Percentiles rank a stretch among this genome's conserved stretches.
Conservation (phyloP, 495 filamentous ascomycete species). For the Lentithecium fluviatile region DNA sequence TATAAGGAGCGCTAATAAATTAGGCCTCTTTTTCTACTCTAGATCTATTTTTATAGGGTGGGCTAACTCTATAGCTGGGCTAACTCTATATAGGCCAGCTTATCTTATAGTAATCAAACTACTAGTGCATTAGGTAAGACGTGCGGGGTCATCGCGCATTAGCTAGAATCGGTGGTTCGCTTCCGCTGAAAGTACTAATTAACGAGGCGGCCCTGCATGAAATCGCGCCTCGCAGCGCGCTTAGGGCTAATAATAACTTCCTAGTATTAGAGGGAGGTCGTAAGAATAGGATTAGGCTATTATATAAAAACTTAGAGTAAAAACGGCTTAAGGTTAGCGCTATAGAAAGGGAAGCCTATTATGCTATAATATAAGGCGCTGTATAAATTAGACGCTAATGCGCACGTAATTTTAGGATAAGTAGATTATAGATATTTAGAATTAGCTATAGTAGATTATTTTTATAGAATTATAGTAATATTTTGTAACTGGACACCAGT, state of each 20-base stretch:
- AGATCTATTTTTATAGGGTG: no score
- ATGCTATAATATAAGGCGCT: slow-evolving; percentile 24
- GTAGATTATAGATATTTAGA: slow-evolving; percentile 19
- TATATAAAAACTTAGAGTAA: slow-evolving; percentile 14
- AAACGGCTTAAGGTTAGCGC: slow-evolving; percentile 13
- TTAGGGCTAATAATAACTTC: slow-evolving; percentile 16
- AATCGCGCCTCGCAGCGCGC: slow-evolving; percentile 2
- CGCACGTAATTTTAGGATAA: slow-evolving; percentile 26
- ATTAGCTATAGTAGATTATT: slow-evolving; percentile 32
- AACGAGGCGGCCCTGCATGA: background rate
- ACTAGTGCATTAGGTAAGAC: slow-evolving; percentile 7
- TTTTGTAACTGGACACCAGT: no score
- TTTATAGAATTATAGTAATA: slow-evolving; percentile 20
- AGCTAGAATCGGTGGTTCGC: background rate
- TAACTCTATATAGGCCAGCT: no score
- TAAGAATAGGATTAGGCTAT: slow-evolving; percentile 6
- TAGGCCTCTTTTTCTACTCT: no score
- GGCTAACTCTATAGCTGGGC: no score
- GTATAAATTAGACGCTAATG: slow-evolving; percentile 25
- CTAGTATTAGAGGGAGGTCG: slow-evolving; percentile 10
- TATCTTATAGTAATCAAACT: slow-evolving; percentile 3
- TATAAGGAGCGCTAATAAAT: no score
- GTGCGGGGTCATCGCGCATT: slow-evolving; percentile 7
- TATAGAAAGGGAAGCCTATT: slow-evolving; percentile 22
- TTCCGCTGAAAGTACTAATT: background rate